Base-by-base conservation (phyloP, 2,329 filamentous ascomycete species). In the Claviceps arundinis region DNA sequence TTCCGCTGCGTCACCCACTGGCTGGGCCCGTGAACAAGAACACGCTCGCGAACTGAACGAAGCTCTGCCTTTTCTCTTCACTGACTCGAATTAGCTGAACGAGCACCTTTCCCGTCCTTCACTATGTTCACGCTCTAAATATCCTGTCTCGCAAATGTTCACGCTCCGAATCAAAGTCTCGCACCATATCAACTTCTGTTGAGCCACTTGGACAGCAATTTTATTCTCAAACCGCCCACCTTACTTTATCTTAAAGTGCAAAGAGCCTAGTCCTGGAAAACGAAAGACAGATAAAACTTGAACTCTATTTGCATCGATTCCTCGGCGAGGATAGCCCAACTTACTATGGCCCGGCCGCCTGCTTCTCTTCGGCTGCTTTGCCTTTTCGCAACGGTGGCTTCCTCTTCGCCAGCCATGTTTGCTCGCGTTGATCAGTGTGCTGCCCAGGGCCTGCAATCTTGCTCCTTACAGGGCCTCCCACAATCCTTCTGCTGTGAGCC, bases 401-500 rank as follows among this genome's bases (percentile, higher is more conserved):
- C 48, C 4, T 45, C 57, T 9, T 54, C 58, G 45, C 54, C 56
- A 53, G 57, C 60, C 42, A 51, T 78, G 47, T 71, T 77, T 57
- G 59, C 63, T 52, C 70, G 75, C 52, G 65, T 68, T 45, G 67
- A 69, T 42, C 73, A 71, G 40, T 85, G 82, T 65, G 68, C 74
- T 41, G 72, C 75, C 38, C 61, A 71, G 16, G 58, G 64, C 49
- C 74, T 79, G 52, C 64, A 68, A 17, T 71, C 73, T 57, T 88
- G 84, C 62, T 38, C 51, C 9, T 66, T 74, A 24, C 62, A 68
- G 30, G 71, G 69, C 34, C 72, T 87, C 22, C 82, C 84, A 1
- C 70, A 69, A 50, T 73, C 76, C 62, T 87, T 89, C 63, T 89
- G 85, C 71, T 90, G 86, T 62, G 66, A 74, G 3, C 55, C 66